Evolutionary conservation across 2,329 filamentous ascomycete species (phyloP).

Genomic region (Aplosporella prunicola): DNA sequence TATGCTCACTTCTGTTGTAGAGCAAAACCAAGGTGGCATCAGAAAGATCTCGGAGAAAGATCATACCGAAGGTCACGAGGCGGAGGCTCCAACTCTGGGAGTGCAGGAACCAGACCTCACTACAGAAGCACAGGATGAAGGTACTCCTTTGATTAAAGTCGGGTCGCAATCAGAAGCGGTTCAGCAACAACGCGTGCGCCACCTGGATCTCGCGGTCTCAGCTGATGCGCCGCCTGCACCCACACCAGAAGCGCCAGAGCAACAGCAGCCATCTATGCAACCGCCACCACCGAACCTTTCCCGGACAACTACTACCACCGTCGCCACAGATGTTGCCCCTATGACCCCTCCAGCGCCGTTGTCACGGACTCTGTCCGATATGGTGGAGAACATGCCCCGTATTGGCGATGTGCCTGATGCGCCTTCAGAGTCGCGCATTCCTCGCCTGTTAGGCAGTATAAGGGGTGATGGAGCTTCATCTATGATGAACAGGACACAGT

Average conservation of each 20-base stretch:
- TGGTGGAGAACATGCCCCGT: conserved; percentile 7
- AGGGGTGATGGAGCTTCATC: conserved; percentile 22
- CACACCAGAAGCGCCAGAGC: conserved; percentile 1
- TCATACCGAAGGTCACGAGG: neutral
- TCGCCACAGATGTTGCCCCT: neutral
- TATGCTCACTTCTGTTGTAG: conserved; percentile 55
- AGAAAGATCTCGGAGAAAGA: conserved; percentile 9
- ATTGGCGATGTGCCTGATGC: conserved; percentile 1
- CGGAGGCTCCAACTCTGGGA: conserved; percentile 11
- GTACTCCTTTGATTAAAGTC: neutral
- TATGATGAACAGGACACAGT: conserved; percentile 24
- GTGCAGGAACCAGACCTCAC: conserved; percentile 1
- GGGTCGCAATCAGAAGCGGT: conserved; percentile 21
- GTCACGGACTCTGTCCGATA: conserved; percentile 6
- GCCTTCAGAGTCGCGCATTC: conserved; percentile 26
- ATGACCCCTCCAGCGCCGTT: neutral
- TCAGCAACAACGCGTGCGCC: conserved; percentile 47
- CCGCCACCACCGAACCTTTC: conserved; percentile 3
- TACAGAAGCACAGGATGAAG: neutral
- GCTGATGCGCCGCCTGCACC: conserved; percentile 23
- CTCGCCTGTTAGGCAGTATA: conserved; percentile 26
- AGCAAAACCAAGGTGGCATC: conserved; percentile 45
- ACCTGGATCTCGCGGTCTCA: conserved; percentile 52
- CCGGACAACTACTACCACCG: neutral
- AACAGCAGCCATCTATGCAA: neutral